Base-by-base conservation (phyloP, 2,329 filamentous ascomycete species). In the Ophiostoma himal-ulmi region DNA sequence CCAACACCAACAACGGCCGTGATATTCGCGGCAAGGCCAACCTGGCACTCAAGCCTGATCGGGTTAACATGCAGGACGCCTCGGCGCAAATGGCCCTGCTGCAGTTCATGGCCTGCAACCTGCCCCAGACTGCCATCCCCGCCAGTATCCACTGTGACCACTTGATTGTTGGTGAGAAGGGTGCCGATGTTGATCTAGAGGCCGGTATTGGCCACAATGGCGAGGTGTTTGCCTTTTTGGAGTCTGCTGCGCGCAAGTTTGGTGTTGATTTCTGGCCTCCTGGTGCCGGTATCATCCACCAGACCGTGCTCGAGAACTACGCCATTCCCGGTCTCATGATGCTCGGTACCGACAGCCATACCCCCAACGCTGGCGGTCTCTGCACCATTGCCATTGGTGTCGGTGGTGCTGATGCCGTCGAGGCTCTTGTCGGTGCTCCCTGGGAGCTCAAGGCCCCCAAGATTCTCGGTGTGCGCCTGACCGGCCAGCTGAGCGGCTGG, bases 111-210 rank as follows among this genome's bases (percentile, higher is more conserved):
- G 92, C 92, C 37, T 99, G 95, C 80, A 92, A 93, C 70, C 85
- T 99, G 69, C 91, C 91, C 37, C 88, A 88, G 72, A 97, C 95
- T 1, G 94, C 94, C 11, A 94, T 99, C 68, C 95, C 95, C 13
- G 94, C 95, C 67, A 97, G 94, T 79, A 97, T 98, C 75, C 95
- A 99, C 83, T 99, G 95, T 81, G 95, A 99, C 82, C 95, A 99
- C 80, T 90, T 99, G 89, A 98, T 99, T 81, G 94, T 98, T 39
- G 95, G 94, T 70, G 90, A 96, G 81, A 91, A 89, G 78, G 95
- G 95, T 71, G 95, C 94, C 48, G 90, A 94, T 76, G 86, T 88
- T 34, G 95, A 99, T 81, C 82, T 99, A 73, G 87, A 90, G 37
- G 88, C 90, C 41, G 95, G 93, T 60, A 96, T 99, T 73, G 85